phyloP scores from a whole-genome alignment of 2,329 filamentous ascomycete genomes.

The Raffaelea ambrosiae region DNA sequence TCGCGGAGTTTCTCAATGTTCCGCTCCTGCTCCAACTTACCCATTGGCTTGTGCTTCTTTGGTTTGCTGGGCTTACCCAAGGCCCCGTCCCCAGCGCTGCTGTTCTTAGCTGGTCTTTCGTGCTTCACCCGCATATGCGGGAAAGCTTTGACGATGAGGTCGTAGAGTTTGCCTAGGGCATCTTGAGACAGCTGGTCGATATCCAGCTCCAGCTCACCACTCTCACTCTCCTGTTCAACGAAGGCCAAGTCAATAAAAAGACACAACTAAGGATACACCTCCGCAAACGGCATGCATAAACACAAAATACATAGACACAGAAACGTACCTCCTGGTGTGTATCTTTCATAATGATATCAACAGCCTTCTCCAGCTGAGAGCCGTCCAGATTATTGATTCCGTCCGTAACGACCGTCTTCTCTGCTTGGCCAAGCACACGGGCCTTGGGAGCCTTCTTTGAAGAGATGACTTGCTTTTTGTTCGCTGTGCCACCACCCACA shows the following conservation, averaged over 20 bases:
- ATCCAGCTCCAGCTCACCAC: conserved; percentile 51
- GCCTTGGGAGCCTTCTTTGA: conserved; percentile 43
- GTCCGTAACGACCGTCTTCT: conserved; percentile 87
- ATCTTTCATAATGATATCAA: conserved; percentile 84
- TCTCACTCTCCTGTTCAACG: conserved; percentile 51
- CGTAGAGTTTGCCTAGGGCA: conserved; percentile 45
- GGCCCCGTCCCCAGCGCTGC: conserved; percentile 14
- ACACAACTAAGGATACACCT: conserved; percentile 1
- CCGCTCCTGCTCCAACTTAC: conserved; percentile 60
- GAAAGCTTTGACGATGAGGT: conserved; percentile 30
- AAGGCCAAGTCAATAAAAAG: conserved; percentile 6
- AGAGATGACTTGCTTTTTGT: conserved; percentile 26
- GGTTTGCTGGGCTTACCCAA: conserved; percentile 37
- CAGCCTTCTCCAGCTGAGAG: conserved; percentile 67
- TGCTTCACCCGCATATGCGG: conserved; percentile 25
- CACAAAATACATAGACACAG: conserved; percentile 12
- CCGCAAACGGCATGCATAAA: too few relatives aligned
- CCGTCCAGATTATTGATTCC: conserved; percentile 76
- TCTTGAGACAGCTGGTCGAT: conserved; percentile 49
- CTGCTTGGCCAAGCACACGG: conserved; percentile 60
- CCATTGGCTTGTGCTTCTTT: conserved; percentile 73
- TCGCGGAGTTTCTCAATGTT: conserved; percentile 56
- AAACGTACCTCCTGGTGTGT: conserved; percentile 64
- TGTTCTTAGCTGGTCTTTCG: conserved; percentile 24
- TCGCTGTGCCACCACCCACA: conserved; percentile 8